Percentiles rank a stretch among this genome's conserved stretches.
Conservation (phyloP, 225 moss, liverwort and hornwort species). For the Anthoceros angustus region DNA sequence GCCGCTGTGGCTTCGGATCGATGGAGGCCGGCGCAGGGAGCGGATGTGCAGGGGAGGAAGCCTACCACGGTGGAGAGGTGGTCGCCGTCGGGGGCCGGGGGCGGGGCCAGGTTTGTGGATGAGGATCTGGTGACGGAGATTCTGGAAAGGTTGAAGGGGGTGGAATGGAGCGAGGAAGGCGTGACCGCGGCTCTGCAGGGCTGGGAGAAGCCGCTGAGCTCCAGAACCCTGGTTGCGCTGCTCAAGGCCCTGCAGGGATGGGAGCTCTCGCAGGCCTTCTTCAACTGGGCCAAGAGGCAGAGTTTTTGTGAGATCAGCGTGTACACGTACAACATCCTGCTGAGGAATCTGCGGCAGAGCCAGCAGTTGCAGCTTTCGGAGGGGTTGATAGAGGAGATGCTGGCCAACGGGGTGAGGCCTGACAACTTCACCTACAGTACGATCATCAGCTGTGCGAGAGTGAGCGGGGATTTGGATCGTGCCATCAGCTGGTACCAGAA, state of each 20-base stretch:
- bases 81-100: too few relatives aligned
- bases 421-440: conserved; percentile 1
- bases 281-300: neutral
- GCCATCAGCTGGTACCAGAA: neutral
- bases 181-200: neutral
- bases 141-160: neutral
- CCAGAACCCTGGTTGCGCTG: neutral
- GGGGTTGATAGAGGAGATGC: neutral
- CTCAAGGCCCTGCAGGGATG: neutral
- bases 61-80: neutral
- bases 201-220: neutral
- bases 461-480: neutral
- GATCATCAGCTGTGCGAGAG: neutral
- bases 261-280: neutral
- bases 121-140: neutral
- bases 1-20: too few relatives aligned
- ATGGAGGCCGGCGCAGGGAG: too few relatives aligned
- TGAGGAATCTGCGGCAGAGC: neutral
- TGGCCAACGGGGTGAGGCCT: neutral
- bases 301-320: neutral
- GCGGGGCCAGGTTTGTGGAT: neutral
- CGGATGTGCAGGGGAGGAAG: too few relatives aligned
- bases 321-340: neutral
- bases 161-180: neutral
- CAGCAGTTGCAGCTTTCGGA: neutral